These are phyloP conservation scores for Candida tammaniensis DNA, from an alignment of 805 yeast genomes.

Conservation along the genomic window DNA sequence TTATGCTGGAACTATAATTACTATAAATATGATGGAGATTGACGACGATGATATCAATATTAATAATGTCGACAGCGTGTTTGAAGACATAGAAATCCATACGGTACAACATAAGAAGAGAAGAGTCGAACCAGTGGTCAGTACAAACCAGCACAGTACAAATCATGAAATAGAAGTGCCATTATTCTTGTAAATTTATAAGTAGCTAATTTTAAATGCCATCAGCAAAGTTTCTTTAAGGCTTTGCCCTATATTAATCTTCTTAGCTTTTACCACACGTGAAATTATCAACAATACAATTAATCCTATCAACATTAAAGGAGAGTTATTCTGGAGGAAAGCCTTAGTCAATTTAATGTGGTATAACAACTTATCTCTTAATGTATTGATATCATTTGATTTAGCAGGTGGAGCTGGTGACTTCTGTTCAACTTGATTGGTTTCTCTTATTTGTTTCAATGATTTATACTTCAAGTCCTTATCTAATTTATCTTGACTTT, in stretches of 20 bases:
- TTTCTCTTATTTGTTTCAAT: conserved; percentile 21
- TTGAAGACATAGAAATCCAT: conserved; percentile 6
- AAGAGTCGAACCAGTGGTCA: background rate
- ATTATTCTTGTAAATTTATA: conserved; percentile 20
- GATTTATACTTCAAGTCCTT: conserved; percentile 27
- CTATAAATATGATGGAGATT: conserved; percentile 38
- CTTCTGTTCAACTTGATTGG: conserved; percentile 1
- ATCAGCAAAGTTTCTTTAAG: conserved; percentile 35
- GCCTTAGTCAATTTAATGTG: conserved; percentile 17
- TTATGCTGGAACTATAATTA: conserved; percentile 37
- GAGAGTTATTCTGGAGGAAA: conserved; percentile 26
- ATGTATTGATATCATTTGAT: conserved; percentile 7
- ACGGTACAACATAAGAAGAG: conserved; percentile 1
- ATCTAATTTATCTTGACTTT: conserved; percentile 14
- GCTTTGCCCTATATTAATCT: conserved; percentile 27
- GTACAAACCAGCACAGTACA: too few relatives aligned
- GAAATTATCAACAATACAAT: conserved; percentile 19
- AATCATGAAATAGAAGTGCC: conserved; percentile 13
- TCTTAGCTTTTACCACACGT: conserved; percentile 21
- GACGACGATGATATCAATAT: conserved; percentile 7
- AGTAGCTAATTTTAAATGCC: conserved; percentile 44
- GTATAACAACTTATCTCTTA: conserved; percentile 18
- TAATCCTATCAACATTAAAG: conserved; percentile 23
- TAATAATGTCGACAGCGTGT: conserved; percentile 6
- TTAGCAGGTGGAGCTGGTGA: conserved; percentile 4